A percentile compares a stretch with the other conserved stretches of the same genome.
phyloP scores from a whole-genome alignment of 1,284 basidiomycete species.

The Exobasidium cylindrosporum region DNA sequence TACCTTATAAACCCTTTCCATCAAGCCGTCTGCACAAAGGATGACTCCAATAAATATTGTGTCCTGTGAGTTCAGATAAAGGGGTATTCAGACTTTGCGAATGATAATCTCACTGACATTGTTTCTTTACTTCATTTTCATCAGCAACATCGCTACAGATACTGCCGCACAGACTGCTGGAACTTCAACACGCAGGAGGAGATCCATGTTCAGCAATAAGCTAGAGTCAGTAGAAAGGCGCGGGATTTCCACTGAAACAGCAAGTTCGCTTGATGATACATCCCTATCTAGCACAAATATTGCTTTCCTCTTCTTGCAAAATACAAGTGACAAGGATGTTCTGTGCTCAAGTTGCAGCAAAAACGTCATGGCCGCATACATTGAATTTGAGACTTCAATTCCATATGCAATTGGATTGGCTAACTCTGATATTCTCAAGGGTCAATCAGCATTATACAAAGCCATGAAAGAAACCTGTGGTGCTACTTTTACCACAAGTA shows the following conservation, averaged over 20 bases:
- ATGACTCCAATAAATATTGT: slow-evolving; percentile 34
- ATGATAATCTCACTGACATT: not conserved
- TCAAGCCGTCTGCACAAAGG: slow-evolving; percentile 41
- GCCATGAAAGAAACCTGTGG: slow-evolving; percentile 33
- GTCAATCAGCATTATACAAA: slow-evolving; percentile 42
- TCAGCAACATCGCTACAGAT: slow-evolving; percentile 13
- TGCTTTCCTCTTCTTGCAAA: slow-evolving; percentile 46
- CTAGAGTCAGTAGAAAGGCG: not conserved
- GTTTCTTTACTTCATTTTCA: not conserved
- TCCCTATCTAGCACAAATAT: slow-evolving; percentile 24
- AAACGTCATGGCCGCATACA: slow-evolving; percentile 42
- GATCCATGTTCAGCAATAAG: slow-evolving; percentile 5
- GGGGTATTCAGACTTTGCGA: no score
- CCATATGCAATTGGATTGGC: slow-evolving; percentile 46
- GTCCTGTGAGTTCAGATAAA: slow-evolving; percentile 18
- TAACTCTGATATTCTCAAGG: slow-evolving; percentile 30
- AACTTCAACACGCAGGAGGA: not conserved
- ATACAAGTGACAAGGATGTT: slow-evolving; percentile 27
- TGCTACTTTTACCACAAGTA: slow-evolving; percentile 22
- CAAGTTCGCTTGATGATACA: not conserved
- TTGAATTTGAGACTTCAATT: slow-evolving; percentile 45
- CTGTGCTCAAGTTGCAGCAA: slow-evolving; percentile 45
- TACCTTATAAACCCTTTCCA: slow-evolving; percentile 47
- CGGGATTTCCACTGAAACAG: slow-evolving; percentile 9
- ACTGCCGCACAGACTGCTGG: slow-evolving; percentile 10